Evolutionary conservation across 306 rosid species (phyloP), one percentile per base, ranked within the genome.

Genomic region (Dryas alaskensis): DNA sequence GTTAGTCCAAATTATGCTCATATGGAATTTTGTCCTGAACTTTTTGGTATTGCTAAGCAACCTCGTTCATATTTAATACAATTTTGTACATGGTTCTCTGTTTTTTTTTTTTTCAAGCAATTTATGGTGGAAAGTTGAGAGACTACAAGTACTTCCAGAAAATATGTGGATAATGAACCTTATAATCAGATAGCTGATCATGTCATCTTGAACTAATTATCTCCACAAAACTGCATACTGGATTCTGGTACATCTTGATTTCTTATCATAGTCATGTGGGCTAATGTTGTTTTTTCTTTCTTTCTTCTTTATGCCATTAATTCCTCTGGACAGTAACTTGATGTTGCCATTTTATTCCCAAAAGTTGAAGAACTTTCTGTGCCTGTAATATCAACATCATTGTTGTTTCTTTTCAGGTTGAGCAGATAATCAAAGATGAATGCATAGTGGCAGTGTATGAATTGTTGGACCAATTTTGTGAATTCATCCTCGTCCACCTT

Each of bases 391-490:
- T 7, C 31, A 0, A 17, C 11, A 4, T 49, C 27, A 19, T 13
- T 72, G 58, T 50, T 75, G 27, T 64, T 31, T 43, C 39, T 25
- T 73, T 70, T 76, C 83, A 92, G 97, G 92, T 82, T 59, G 97
- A 88, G 69, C 89, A 86, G 85, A 78, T 92, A 14, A 64, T 89
- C 60, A 76, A 59, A 73, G 90, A 89, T 65, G 96, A 92, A 85
- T 77, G 74, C 51, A 53, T 78, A 47, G 81, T 73, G 40, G 60
- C 79, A 25, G 80, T 82, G 3, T 92, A 85, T 78, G 96, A 92
- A 75, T 71, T 86, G 84, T 70, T 92, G 65, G 92, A 86, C 60
- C 45, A 79, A 48, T 86, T 82, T 72, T 86, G 96, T 71, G 89
- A 92, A 84, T 86, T 83, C 71, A 76, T 89, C 64, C 83, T 90